Percentiles rank a stretch among this genome's conserved stretches.
Conservation (phyloP, 2,329 filamentous ascomycete species). For the Teratosphaeria epicoccoides region DNA sequence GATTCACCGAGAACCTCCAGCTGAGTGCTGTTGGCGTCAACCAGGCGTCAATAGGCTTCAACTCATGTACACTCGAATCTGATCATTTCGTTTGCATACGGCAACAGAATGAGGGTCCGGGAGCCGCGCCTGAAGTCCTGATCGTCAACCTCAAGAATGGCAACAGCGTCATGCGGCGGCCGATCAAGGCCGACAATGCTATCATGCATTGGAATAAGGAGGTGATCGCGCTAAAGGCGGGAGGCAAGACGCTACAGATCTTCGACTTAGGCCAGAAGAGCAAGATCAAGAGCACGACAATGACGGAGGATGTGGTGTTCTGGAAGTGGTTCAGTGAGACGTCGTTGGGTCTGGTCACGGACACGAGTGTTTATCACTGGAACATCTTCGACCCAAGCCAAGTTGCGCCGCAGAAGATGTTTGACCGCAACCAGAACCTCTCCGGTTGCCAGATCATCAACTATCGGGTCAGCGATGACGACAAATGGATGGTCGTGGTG, state of each 20-base stretch:
- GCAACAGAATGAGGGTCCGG: conserved; percentile 77
- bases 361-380: conserved; percentile 91
- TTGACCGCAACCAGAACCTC: conserved; percentile 87
- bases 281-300: conserved; percentile 92
- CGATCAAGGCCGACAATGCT: conserved; percentile 98
- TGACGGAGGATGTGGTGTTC: conserved; percentile 95
- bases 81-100: conserved; percentile 93
- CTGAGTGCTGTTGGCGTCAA: conserved; percentile 42
- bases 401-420: conserved; percentile 73
- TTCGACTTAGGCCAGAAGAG: conserved; percentile 89
- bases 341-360: conserved; percentile 80
- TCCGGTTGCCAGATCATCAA: conserved; percentile 97
- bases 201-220: conserved; percentile 98
- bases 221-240: conserved; percentile 92
- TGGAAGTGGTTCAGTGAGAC: conserved; percentile 98
- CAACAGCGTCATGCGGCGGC: conserved; percentile 87
- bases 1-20: conserved; percentile 77
- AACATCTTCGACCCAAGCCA: conserved; percentile 83
- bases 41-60: conserved; percentile 70
- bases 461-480: conserved; percentile 89
- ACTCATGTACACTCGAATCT: conserved; percentile 92
- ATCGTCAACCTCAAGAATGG: conserved; percentile 96
- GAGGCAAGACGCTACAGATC: conserved; percentile 89
- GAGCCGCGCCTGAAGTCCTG: conserved; percentile 84
- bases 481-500: conserved; percentile 97